Evolutionary conservation across 2,329 filamentous ascomycete genomes (phyloP).

Genomic region (Fusarium aywerte): DNA sequence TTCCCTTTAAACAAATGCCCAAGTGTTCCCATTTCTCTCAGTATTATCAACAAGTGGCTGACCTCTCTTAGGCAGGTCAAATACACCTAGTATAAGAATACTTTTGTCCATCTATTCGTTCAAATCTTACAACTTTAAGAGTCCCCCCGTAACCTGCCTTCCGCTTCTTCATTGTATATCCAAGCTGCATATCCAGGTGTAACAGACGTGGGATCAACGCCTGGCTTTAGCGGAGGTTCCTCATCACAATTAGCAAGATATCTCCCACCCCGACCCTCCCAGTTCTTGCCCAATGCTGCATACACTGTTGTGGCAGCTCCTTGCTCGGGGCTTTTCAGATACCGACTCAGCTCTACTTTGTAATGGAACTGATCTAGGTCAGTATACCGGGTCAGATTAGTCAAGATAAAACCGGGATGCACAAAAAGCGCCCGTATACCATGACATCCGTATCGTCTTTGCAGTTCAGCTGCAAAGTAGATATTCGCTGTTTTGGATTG

Average conservation of each 20-base stretch:
- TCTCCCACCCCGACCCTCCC: conserved; percentile 15
- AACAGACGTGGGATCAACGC: neutral
- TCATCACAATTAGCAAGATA: conserved; percentile 9
- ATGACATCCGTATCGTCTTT: conserved; percentile 10
- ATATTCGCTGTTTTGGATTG: conserved; percentile 38
- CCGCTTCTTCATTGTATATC: conserved; percentile 4
- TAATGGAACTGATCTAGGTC: neutral
- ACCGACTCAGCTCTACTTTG: neutral
- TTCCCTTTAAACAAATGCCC: no score
- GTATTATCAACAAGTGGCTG: no score
- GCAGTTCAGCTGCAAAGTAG: conserved; percentile 37
- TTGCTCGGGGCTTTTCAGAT: neutral
- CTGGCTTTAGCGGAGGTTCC: neutral
- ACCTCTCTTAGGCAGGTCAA: no score
- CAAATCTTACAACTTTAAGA: neutral
- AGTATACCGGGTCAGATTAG: conserved; percentile 6
- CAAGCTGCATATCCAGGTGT: conserved; percentile 5
- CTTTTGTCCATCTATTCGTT: neutral
- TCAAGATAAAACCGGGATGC: conserved; percentile 21
- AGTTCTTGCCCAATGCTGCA: neutral
- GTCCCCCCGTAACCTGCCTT: neutral
- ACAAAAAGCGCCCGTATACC: conserved; percentile 30
- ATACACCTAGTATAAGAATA: no score
- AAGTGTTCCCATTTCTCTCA: no score
- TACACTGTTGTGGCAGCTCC: conserved; percentile 17